Conservation (phyloP, 2,329 filamentous ascomycete species). For the Pseudopyrenochaeta lycopersici region DNA sequence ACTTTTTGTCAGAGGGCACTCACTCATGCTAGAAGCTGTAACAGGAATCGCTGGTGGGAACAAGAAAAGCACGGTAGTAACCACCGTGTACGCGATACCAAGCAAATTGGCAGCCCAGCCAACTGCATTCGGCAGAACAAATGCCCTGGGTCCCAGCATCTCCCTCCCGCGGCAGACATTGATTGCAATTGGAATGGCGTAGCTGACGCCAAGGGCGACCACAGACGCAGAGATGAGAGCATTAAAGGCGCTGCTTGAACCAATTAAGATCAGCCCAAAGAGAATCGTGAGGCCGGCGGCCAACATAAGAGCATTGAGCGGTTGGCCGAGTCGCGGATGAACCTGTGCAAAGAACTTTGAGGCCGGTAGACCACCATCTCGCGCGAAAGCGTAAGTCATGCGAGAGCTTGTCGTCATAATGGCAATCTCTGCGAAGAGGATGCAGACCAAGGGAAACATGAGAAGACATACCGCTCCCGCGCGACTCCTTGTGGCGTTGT, state of each 20-base stretch:
- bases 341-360: conserved; percentile 69
- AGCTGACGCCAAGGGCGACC: conserved; percentile 75
- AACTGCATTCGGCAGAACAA: conserved; percentile 63
- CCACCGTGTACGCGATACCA: conserved; percentile 70
- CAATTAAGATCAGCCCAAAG: conserved; percentile 75
- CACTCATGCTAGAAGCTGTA: conserved; percentile 74
- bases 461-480: conserved; percentile 70
- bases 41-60: conserved; percentile 75
- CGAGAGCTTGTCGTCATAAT: conserved; percentile 73
- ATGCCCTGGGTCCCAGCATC: conserved; percentile 68
- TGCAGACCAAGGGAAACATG: conserved; percentile 72
- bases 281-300: conserved; percentile 69
- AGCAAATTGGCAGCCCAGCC: conserved; percentile 69
- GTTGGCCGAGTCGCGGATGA: conserved; percentile 68
- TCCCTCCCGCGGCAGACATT: conserved; percentile 73
- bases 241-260: conserved; percentile 73
- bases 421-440: conserved; percentile 69
- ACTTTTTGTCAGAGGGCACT: conserved; percentile 27
- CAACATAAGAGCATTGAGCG: conserved; percentile 71
- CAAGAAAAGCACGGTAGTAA: conserved; percentile 80
- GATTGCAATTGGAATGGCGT: conserved; percentile 76
- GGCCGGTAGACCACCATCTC: conserved; percentile 72
- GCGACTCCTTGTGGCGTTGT: conserved; percentile 68
- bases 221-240: conserved; percentile 76
- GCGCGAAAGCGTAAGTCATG: conserved; percentile 73